Percentiles rank a stretch among this genome's conserved stretches.
Conservation (phyloP, 768 basidiomycete genomes). For the Suillus decipiens region DNA sequence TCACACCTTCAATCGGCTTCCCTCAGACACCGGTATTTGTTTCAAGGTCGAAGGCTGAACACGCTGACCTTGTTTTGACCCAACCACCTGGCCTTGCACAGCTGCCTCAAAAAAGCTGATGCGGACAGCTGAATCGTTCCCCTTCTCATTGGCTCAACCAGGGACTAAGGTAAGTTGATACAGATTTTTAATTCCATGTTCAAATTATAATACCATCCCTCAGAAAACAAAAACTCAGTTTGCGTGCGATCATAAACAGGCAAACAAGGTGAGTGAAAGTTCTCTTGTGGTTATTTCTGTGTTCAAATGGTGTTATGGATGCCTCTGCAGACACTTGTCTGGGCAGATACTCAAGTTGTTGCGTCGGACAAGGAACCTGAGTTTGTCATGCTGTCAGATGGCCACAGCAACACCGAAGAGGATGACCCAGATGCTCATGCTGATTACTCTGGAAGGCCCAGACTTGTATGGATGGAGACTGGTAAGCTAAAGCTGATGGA, state of each 20-base stretch:
- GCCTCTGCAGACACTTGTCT: not conserved
- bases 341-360: not conserved
- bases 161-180: not conserved
- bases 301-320: no score
- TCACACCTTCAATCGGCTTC: not conserved
- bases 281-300: not conserved
- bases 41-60: not conserved
- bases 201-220: not conserved
- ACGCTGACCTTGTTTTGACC: not conserved
- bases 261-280: not conserved
- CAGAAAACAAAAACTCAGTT: not conserved
- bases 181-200: no score
- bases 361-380: not conserved
- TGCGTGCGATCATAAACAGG: not conserved
- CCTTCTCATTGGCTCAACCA: not conserved
- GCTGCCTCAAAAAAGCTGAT: not conserved
- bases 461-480: not conserved
- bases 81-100: not conserved
- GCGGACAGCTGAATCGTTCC: no score
- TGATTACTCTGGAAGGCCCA: not conserved
- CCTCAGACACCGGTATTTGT: not conserved
- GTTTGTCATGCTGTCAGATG: not conserved
- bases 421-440: not conserved
- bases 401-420: not conserved
- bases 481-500: not conserved